Conservation (phyloP, 495 filamentous ascomycete species). For the Alectoria sarmentosa region DNA sequence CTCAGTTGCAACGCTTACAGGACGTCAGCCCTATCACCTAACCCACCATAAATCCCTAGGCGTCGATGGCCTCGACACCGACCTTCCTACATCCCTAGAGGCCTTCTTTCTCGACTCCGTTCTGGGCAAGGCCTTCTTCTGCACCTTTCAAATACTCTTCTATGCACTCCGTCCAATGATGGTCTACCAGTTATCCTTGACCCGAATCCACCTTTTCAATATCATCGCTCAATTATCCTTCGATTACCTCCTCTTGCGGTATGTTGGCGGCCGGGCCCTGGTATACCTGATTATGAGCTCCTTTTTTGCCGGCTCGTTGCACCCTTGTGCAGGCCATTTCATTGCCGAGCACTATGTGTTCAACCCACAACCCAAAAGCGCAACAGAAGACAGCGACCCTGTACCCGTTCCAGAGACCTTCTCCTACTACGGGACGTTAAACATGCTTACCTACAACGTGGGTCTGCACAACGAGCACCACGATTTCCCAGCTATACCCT, state of each 20-base stretch:
- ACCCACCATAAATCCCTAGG: slow-evolving; percentile 99
- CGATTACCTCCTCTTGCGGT: slow-evolving; percentile 59
- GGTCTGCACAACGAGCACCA: slow-evolving; percentile 98
- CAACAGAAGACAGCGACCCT: slow-evolving; percentile 36
- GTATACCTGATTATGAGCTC: slow-evolving; percentile 77
- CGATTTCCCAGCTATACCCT: slow-evolving; percentile 95
- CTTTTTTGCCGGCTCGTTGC: slow-evolving; percentile 88
- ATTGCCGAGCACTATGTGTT: slow-evolving; percentile 99
- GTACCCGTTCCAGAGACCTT: slow-evolving; percentile 85
- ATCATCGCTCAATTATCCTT: slow-evolving; percentile 67
- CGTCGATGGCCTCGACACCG: slow-evolving; percentile 92
- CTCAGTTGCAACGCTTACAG: slow-evolving; percentile 13
- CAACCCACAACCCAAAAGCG: slow-evolving; percentile 41
- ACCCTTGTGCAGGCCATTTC: slow-evolving; percentile 96
- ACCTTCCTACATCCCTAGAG: slow-evolving; percentile 88
- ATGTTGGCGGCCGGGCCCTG: slow-evolving; percentile 51
- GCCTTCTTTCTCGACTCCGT: slow-evolving; percentile 94
- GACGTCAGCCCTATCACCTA: slow-evolving; percentile 82
- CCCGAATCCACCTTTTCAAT: slow-evolving; percentile 77
- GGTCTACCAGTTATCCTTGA: slow-evolving; percentile 84
- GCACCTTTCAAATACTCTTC: slow-evolving; percentile 99
- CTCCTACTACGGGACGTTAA: slow-evolving; percentile 92
- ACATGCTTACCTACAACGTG: slow-evolving; percentile 92
- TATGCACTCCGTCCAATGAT: slow-evolving; percentile 98
- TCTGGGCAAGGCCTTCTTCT: slow-evolving; percentile 97